These are phyloP conservation scores for Talaromyces thailandensis DNA, from an alignment of 495 filamentous ascomycete species.

Conservation along the genomic window DNA sequence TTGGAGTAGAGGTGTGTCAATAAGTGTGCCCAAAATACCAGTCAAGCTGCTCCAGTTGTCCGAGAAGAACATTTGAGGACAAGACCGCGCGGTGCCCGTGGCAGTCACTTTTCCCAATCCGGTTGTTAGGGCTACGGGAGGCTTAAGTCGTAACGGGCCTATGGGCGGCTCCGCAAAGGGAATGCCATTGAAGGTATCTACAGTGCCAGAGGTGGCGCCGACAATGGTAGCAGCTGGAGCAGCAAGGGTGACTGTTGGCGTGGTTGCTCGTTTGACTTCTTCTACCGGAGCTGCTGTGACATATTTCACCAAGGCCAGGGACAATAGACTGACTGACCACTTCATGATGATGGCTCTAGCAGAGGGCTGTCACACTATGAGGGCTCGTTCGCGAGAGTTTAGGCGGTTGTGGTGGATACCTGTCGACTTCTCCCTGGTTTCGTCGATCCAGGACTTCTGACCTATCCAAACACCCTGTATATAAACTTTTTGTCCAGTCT, in stretches of 20 bases:
- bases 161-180: slow-evolving; percentile 57
- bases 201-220: slow-evolving; percentile 23
- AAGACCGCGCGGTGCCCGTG: slow-evolving; percentile 36
- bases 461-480: not conserved
- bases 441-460: not conserved
- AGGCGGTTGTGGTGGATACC: not conserved
- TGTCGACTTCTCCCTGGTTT: not conserved
- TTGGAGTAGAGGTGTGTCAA: slow-evolving; percentile 7
- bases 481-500: not conserved
- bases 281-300: not conserved
- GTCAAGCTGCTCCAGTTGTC: slow-evolving; percentile 2
- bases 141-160: slow-evolving; percentile 47
- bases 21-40: slow-evolving; percentile 42
- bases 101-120: slow-evolving; percentile 43
- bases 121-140: slow-evolving; percentile 43
- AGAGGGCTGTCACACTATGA: not conserved
- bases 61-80: slow-evolving; percentile 40
- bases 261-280: not conserved
- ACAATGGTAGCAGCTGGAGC: slow-evolving; percentile 39
- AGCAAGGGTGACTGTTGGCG: not conserved
- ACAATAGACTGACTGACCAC: not conserved
- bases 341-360: not conserved
- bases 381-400: not conserved
- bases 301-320: not conserved
- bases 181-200: slow-evolving; percentile 53